phyloP scores from a whole-genome alignment of 257 asterid genomes.

The Rehmannia glutinosa region DNA sequence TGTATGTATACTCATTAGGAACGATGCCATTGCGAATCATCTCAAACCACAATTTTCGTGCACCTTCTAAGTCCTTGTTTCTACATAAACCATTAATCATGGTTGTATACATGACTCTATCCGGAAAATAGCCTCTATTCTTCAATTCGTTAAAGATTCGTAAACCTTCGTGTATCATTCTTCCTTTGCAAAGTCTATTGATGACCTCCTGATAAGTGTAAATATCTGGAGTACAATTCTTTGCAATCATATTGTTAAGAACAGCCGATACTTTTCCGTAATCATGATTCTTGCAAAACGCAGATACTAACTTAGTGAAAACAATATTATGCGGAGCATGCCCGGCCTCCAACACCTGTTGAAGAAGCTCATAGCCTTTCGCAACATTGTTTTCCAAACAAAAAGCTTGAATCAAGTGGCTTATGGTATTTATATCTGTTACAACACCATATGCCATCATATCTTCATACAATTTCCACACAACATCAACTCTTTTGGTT shows the following conservation, averaged over 20 bases:
- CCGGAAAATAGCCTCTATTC: conserved; percentile 65
- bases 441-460: conserved; percentile 44
- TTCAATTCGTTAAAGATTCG: conserved; percentile 59
- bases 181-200: conserved; percentile 42
- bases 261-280: conserved; percentile 53
- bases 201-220: conserved; percentile 63
- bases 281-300: conserved; percentile 37
- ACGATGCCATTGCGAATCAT: conserved; percentile 52
- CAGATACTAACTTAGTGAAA: conserved; percentile 43
- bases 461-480: conserved; percentile 51
- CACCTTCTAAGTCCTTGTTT: conserved; percentile 48
- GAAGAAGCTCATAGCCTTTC: conserved; percentile 56
- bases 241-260: conserved; percentile 62
- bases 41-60: conserved; percentile 61
- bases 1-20: conserved; percentile 57
- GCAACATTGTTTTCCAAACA: conserved; percentile 41
- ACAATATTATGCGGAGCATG: conserved; percentile 35
- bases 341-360: conserved; percentile 51
- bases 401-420: conserved; percentile 55
- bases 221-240: conserved; percentile 43
- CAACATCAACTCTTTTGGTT: conserved; percentile 35
- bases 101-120: conserved; percentile 64
- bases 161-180: conserved; percentile 45
- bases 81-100: conserved; percentile 58
- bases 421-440: conserved; percentile 44